These are phyloP conservation scores for Suhomyces bokatorum DNA, from an alignment of 1,139 yeast genomes.

Conservation along the genomic window DNA sequence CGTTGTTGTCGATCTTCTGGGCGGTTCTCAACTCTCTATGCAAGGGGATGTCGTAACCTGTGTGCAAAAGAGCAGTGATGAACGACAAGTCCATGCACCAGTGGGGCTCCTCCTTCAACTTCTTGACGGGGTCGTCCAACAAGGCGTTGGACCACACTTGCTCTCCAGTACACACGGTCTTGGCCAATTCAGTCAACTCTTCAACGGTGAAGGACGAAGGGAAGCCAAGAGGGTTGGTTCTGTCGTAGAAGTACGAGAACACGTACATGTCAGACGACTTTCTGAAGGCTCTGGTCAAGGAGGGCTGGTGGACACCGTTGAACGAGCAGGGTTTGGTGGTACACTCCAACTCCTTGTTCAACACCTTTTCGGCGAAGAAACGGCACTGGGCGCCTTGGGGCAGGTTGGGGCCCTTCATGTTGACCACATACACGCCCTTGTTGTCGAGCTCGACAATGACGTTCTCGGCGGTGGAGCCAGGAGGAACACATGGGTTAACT, in stretches of 20 bases:
- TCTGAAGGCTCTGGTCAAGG: slow-evolving; percentile 73
- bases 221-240: slow-evolving; percentile 92
- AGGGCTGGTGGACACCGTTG: slow-evolving; percentile 96
- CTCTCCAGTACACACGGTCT: slow-evolving; percentile 82
- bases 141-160: slow-evolving; percentile 64
- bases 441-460: slow-evolving; percentile 56
- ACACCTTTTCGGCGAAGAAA: slow-evolving; percentile 72
- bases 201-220: slow-evolving; percentile 83
- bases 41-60: slow-evolving; percentile 93
- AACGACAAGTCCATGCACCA: slow-evolving; percentile 94
- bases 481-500: slow-evolving; percentile 85
- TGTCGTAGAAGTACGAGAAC: slow-evolving; percentile 92
- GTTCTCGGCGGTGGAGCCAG: slow-evolving; percentile 55
- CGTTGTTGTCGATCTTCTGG: slow-evolving; percentile 80
- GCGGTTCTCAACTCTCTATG: slow-evolving; percentile 90
- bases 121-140: slow-evolving; percentile 64
- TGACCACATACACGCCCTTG: slow-evolving; percentile 56
- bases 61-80: slow-evolving; percentile 85
- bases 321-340: slow-evolving; percentile 81
- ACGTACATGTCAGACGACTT: slow-evolving; percentile 74
- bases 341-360: slow-evolving; percentile 83
- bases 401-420: slow-evolving; percentile 69
- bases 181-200: slow-evolving; percentile 80
- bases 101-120: slow-evolving; percentile 75
- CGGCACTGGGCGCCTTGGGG: slow-evolving; percentile 72